Percentiles rank a stretch among this genome's conserved stretches.
Evolutionary conservation across 2,329 filamentous ascomycete genomes (phyloP).

Genomic region (Colletotrichum zoysiae): DNA sequence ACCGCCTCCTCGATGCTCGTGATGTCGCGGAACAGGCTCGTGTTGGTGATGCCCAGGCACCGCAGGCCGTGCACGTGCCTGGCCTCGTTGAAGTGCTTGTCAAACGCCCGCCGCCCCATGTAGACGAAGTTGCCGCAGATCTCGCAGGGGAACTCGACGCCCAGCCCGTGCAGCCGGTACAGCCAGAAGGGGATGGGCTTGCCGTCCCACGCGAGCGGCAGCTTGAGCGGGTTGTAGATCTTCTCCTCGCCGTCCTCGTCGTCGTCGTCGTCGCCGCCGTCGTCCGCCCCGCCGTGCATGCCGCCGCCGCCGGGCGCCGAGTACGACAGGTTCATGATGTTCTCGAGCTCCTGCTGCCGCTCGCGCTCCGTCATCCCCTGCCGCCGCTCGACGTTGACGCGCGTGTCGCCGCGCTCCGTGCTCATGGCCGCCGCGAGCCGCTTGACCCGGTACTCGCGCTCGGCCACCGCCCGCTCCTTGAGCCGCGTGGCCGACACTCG

Average conservation of each 20-base stretch:
- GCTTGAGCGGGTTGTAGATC: slow-evolving; percentile 96
- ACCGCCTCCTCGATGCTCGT: slow-evolving; percentile 91
- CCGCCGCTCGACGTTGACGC: slow-evolving; percentile 94
- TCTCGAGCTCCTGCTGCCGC: slow-evolving; percentile 92
- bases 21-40: slow-evolving; percentile 92
- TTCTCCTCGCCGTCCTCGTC: slow-evolving; percentile 85
- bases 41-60: slow-evolving; percentile 93
- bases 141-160: slow-evolving; percentile 95
- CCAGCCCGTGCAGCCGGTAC: slow-evolving; percentile 95
- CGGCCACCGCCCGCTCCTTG: slow-evolving; percentile 91
- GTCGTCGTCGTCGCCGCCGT: slow-evolving; percentile 70
- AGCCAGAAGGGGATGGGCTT: slow-evolving; percentile 99
- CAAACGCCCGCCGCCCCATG: slow-evolving; percentile 94
- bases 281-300: slow-evolving; percentile 46
- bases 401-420: slow-evolving; percentile 88
- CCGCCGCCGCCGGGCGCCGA: slow-evolving; percentile 49
- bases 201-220: slow-evolving; percentile 96
- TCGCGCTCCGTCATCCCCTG: slow-evolving; percentile 98
- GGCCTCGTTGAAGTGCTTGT: slow-evolving; percentile 98
- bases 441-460: slow-evolving; percentile 86
- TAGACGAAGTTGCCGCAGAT: slow-evolving; percentile 99
- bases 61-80: slow-evolving; percentile 94
- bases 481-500: slow-evolving; percentile 65
- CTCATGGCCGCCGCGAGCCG: slow-evolving; percentile 86
- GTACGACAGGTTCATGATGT: slow-evolving; percentile 75